A percentile compares a stretch with the other conserved stretches of the same genome.
Evolutionary conservation across 2,329 filamentous ascomycete species (phyloP).

Genomic region (Tolypocladium album): DNA sequence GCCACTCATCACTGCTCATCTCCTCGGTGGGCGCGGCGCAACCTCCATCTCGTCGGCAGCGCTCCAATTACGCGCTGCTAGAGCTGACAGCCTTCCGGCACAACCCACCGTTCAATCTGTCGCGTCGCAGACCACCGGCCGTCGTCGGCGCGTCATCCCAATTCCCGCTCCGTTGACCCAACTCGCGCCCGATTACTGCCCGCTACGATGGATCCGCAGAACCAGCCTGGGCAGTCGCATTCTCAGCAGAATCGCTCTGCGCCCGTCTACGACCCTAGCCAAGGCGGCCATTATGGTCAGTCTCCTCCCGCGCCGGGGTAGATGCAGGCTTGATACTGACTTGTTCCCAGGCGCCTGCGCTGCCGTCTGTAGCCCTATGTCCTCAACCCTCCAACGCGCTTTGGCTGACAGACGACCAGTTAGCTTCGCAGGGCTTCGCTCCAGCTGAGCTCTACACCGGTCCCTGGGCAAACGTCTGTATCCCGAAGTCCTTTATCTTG

Average conservation of each 20-base stretch:
- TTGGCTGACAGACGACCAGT: slow-evolving; percentile 37
- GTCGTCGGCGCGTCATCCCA: not conserved
- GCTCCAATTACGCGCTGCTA: not conserved
- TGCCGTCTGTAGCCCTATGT: slow-evolving; percentile 20
- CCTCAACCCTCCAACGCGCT: not conserved
- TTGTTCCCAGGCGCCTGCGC: slow-evolving; percentile 33
- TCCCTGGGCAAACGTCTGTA: slow-evolving; percentile 82
- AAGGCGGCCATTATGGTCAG: slow-evolving; percentile 71
- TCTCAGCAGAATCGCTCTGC: slow-evolving; percentile 47
- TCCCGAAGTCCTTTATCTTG: not conserved
- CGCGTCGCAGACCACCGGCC: not conserved
- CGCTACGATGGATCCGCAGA: slow-evolving; percentile 26
- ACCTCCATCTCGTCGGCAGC: not conserved
- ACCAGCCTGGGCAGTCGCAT: slow-evolving; percentile 40
- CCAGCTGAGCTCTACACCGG: slow-evolving; percentile 92
- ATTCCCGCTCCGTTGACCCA: not conserved
- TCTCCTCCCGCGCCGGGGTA: slow-evolving; percentile 1
- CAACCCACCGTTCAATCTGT: not conserved
- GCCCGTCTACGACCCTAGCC: slow-evolving; percentile 60
- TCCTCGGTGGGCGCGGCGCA: not conserved
- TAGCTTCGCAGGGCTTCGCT: slow-evolving; percentile 77
- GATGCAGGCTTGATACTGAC: slow-evolving; percentile 3
- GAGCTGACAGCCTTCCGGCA: not conserved
- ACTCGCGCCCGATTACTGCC: slow-evolving; percentile 1
- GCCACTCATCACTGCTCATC: not conserved